Conservation (phyloP, 495 filamentous ascomycete species). For the Penicillium soppii region DNA sequence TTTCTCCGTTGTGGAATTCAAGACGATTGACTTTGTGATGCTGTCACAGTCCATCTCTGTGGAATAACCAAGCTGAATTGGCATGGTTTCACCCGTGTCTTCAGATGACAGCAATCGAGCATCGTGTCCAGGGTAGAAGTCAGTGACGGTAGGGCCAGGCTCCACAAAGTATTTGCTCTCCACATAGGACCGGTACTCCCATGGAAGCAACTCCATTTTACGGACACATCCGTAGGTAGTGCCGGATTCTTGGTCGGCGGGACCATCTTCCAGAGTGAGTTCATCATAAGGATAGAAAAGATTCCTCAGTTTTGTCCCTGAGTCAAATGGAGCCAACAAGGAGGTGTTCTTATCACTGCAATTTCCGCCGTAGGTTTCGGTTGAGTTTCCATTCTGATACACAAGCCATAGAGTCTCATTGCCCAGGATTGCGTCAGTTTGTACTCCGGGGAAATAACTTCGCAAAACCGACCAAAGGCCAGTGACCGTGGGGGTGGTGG, state of each 20-base stretch:
- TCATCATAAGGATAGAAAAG: slow-evolving; percentile 55
- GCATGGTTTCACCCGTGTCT: slow-evolving; percentile 14
- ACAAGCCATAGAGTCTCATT: slow-evolving; percentile 51
- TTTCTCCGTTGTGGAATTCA: slow-evolving; percentile 44
- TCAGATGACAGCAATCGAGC: slow-evolving; percentile 44
- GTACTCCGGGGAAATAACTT: slow-evolving; percentile 42
- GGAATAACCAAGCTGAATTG: slow-evolving; percentile 23
- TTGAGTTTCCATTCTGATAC: slow-evolving; percentile 48
- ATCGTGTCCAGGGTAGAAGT: slow-evolving; percentile 60
- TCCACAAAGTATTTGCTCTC: slow-evolving; percentile 39
- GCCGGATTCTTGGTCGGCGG: background rate
- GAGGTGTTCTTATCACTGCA: slow-evolving; percentile 37
- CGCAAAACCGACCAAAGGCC: slow-evolving; percentile 49
- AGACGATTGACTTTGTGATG: slow-evolving; percentile 39
- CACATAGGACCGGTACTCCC: slow-evolving; percentile 60
- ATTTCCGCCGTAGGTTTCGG: slow-evolving; percentile 39
- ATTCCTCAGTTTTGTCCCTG: slow-evolving; percentile 45
- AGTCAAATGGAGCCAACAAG: slow-evolving; percentile 41
- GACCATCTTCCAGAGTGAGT: slow-evolving; percentile 30
- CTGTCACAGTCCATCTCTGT: slow-evolving; percentile 54
- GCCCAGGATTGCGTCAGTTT: slow-evolving; percentile 20
- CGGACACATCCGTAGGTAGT: slow-evolving; percentile 47
- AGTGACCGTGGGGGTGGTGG: slow-evolving; percentile 42
- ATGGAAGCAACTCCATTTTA: slow-evolving; percentile 50
- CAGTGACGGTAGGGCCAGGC: slow-evolving; percentile 57